Percentiles rank a stretch among this genome's conserved stretches.
Evolutionary conservation across 352 stramenopile species (phyloP).

Genomic region (Lagenidium giganteum): DNA sequence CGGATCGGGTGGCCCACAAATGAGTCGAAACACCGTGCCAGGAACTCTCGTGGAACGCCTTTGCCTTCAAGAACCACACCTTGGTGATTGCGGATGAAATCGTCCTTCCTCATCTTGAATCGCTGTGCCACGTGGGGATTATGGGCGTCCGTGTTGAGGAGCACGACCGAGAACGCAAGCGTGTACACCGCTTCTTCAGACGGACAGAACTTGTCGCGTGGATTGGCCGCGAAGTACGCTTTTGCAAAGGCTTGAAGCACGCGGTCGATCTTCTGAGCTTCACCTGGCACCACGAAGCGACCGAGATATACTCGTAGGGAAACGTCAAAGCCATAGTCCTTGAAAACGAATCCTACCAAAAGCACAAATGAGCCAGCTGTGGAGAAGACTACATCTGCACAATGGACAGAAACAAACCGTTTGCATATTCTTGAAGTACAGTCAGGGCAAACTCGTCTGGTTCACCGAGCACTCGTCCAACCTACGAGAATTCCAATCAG

Average conservation of each 20-base stretch:
- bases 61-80: conserved; percentile 31
- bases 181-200: conserved; percentile 76
- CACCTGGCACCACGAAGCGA: conserved; percentile 59
- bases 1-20: conserved; percentile 55
- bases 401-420: conserved; percentile 15
- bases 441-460: conserved; percentile 47
- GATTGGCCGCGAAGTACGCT: conserved; percentile 57
- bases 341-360: conserved; percentile 49
- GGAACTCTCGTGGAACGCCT: conserved; percentile 36
- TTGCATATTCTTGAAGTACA: conserved; percentile 70
- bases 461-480: conserved; percentile 63
- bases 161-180: conserved; percentile 66
- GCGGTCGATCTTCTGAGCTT: conserved; percentile 85
- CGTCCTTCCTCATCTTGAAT: conserved; percentile 72
- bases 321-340: conserved; percentile 55
- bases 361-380: neutral
- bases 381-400: neutral
- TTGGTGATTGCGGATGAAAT: conserved; percentile 76
- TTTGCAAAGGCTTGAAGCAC: conserved; percentile 76
- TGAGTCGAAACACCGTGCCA: conserved; percentile 59
- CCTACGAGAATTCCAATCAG: too few species aligned
- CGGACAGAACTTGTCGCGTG: conserved; percentile 38
- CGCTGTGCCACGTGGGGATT: conserved; percentile 52
- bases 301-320: conserved; percentile 67
- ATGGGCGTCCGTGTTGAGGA: conserved; percentile 80